Base-by-base conservation (phyloP, 169 alveolate species). In the Plasmodium billcollinsi region DNA sequence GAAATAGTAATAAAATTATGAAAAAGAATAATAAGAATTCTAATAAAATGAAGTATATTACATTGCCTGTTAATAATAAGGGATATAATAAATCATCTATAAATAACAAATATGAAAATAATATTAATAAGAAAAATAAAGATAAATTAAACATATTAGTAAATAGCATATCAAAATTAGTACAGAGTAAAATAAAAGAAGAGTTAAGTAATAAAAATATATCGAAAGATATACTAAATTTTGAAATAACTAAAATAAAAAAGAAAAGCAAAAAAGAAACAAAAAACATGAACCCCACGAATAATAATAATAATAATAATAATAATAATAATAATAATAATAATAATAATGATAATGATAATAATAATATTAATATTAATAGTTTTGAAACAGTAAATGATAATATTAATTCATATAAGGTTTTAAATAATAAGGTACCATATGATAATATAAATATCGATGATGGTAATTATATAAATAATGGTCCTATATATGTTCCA, bases 191-290 rank as follows among this genome's bases (percentile, higher is more conserved):
- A 56, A 83, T 83, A 83, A 43, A 67, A 62, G 74, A 83, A 49
- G 91, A 83, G 59, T 49, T 83, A 39, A 67, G 43, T n/a, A 70
- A 50, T 29, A 83, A 83, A 20, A 83, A 83, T 15, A 54, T 83
- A 39, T 39, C 91, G 3, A 83, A 83, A 62, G 91, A 83, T 43
- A 83, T 83, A 83, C 20, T 56, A 56, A 83, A 83, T 61, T 83
- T 83, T 54, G 91, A 83, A 15, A 83, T 83, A 33, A 83, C 91
- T 20, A 83, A 69, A 69, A 69, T 83, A 67, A 83, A 83, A 58
- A 67, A 83, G 70, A 76, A 76, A 65, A 11, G 9, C 47, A 39
- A 39, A 39, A 39, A 39, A 7, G 47, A 39, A 39, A 5, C 47
- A 39, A 39, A 39, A 39, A 39, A 39, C 2, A 39, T 6, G 47